Base-by-base conservation (phyloP, 106 monocot species). In the Acanthochlamys bracteata region DNA sequence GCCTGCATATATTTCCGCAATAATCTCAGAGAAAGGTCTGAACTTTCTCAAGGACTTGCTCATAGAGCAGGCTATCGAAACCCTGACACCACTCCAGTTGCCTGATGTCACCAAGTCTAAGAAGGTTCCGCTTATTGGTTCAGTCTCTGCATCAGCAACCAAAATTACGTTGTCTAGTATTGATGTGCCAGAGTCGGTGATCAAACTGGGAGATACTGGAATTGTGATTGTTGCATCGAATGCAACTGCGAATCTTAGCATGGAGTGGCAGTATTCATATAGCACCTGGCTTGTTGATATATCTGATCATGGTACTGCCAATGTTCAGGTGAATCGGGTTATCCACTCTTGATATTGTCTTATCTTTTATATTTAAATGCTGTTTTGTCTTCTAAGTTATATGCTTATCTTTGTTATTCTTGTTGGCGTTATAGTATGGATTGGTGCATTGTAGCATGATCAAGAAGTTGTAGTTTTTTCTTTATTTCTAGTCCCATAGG, bases 11-110 rank as follows among this genome's bases (percentile, higher is more conserved):
- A 88, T 85, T 24, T 85, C 90, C 46, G 74, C 76, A 11, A 45
- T 88, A 11, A 59, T 91, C 42, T 82, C 88, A 17, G 79, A 80
- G 52, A 82, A 76, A 21, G 96, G 96, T 24, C 77, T 96, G 45
- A 78, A 65, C 23, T 96, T 96, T 63, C 75, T 41, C 55, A 96
- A 83, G 71, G 83, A 88, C 47, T 16, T 85, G 43, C 67, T 91
- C 33, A 63, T 96, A 4, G 76, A 76, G 41, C 49, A 85, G 64
- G 96, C 84, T 14, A 68, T 84, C 16, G 41, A 47, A 7, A 55
- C 66, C 17, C 73, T 90, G 24, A 73, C 80, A 43, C 78, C 78
- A 7, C 71, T 91, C 16, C 75, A 67, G n/a, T 73, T 96, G 14
- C 82, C 75, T 15, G 72, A 80, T 53, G 78, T 91, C 22, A 47